These are phyloP conservation scores for Stenogyne calaminthoides DNA, from an alignment of 305 asterid species.

Conservation along the genomic window DNA sequence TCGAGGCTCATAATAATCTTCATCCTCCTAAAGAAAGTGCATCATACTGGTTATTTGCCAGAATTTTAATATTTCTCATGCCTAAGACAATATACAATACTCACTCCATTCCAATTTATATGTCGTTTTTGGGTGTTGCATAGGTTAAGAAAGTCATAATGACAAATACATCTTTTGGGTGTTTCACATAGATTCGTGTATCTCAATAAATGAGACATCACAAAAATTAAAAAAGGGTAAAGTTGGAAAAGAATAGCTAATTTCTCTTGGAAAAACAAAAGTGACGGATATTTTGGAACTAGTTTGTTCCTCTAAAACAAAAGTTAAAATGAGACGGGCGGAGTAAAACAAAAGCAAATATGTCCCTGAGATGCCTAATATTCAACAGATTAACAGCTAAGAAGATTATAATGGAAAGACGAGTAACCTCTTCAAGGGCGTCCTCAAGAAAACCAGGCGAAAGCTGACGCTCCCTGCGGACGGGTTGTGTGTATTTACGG, in stretches of 20 bases:
- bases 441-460: constrained; percentile 99
- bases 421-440: constrained; percentile 83
- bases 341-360: not conserved
- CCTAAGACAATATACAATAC: not conserved
- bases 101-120: too few species aligned
- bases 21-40: constrained; percentile 66
- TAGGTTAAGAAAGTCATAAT: too few species aligned
- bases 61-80: not conserved
- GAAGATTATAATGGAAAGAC: not conserved
- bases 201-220: too few species aligned
- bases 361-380: not conserved
- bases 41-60: not conserved
- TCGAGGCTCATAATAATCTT: constrained; percentile 77
- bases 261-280: too few species aligned
- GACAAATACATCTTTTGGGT: too few species aligned
- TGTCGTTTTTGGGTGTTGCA: too few species aligned
- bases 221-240: too few species aligned
- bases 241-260: too few species aligned
- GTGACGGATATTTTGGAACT: too few species aligned
- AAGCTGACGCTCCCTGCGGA: constrained; percentile 66
- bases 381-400: not conserved
- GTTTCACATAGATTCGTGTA: too few species aligned
- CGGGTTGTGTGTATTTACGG: constrained; percentile 44
- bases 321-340: too few species aligned
- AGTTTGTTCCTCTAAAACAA: too few species aligned